A percentile compares a stretch with the other conserved stretches of the same genome.
Evolutionary conservation across 495 filamentous ascomycete genomes (phyloP).

Genomic region (Daldinia childiae): DNA sequence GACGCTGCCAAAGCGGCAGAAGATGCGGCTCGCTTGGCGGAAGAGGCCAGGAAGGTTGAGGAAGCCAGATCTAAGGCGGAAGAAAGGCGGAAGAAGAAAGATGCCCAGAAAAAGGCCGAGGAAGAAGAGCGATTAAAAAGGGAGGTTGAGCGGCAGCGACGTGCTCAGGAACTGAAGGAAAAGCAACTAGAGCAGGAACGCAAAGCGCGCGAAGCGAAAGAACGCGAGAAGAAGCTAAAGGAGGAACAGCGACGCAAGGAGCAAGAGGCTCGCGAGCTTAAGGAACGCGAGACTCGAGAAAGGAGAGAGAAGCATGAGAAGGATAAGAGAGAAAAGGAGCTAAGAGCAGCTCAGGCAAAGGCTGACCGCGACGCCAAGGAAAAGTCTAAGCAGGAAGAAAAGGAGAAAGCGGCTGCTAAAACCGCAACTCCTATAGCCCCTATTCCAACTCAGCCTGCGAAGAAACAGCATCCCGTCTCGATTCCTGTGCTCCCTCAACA

Average conservation of each 20-base stretch:
- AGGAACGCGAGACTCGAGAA: slow-evolving; percentile 75
- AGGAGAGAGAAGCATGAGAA: slow-evolving; percentile 73
- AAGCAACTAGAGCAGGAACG: slow-evolving; percentile 83
- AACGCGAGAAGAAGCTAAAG: slow-evolving; percentile 67
- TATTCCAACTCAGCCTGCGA: slow-evolving; percentile 56
- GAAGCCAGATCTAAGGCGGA: slow-evolving; percentile 82
- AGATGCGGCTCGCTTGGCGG: slow-evolving; percentile 77
- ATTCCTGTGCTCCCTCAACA: slow-evolving; percentile 62
- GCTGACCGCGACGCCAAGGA: slow-evolving; percentile 61
- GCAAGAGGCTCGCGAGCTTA: slow-evolving; percentile 61
- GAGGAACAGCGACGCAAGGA: slow-evolving; percentile 67
- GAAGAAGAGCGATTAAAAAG: slow-evolving; percentile 85
- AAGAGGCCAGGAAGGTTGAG: slow-evolving; percentile 81
- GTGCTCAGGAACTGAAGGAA: slow-evolving; percentile 83
- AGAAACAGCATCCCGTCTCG: slow-evolving; percentile 62
- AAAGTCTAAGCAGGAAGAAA: slow-evolving; percentile 63
- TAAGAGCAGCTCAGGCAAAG: slow-evolving; percentile 52
- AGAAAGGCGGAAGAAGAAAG: slow-evolving; percentile 89
- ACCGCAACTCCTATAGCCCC: slow-evolving; percentile 48
- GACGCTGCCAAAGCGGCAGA: slow-evolving; percentile 94
- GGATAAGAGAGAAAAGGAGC: slow-evolving; percentile 63
- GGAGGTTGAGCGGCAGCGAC: slow-evolving; percentile 80
- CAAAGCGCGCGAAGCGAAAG: slow-evolving; percentile 75
- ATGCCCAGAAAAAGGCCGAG: slow-evolving; percentile 88
- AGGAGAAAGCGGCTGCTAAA: slow-evolving; percentile 59